phyloP scores from a whole-genome alignment of 2,329 filamentous ascomycete species.

The Exophiala sp. region DNA sequence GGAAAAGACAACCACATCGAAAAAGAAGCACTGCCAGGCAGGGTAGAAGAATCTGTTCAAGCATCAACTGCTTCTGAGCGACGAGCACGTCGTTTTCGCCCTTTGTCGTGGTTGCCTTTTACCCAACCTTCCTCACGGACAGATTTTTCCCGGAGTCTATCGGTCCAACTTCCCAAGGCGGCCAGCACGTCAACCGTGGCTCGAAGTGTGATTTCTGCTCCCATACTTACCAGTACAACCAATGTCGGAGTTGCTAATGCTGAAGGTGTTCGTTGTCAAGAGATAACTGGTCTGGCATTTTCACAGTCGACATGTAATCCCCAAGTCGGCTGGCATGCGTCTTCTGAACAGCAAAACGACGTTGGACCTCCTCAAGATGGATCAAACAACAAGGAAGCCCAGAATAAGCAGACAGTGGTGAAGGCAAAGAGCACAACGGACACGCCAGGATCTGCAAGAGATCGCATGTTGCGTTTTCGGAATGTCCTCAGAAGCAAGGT shows the following conservation, averaged over 20 bases:
- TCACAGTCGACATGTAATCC: conserved; percentile 14
- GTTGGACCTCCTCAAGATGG: neutral
- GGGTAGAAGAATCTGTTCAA: neutral
- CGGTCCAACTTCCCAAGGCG: conserved; percentile 22
- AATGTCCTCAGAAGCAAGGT: conserved; percentile 12
- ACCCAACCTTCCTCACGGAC: neutral
- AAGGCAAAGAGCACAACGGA: neutral
- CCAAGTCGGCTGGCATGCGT: conserved; percentile 12
- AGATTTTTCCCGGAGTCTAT: conserved; percentile 17
- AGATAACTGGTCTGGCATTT: conserved; percentile 18
- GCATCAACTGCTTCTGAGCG: conserved; percentile 4
- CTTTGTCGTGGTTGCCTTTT: conserved; percentile 27
- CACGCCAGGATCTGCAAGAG: conserved; percentile 2
- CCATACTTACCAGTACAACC: conserved; percentile 28
- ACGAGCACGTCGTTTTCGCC: conserved; percentile 11
- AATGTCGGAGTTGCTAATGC: conserved; percentile 25
- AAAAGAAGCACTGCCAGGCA: neutral
- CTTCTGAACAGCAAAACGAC: neutral
- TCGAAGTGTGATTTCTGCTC: conserved; percentile 26
- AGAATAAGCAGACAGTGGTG: neutral
- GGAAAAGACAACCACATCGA: neutral
- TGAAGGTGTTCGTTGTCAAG: conserved; percentile 25
- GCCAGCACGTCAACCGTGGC: conserved; percentile 25
- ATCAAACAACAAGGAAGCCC: neutral
- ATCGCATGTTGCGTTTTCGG: conserved; percentile 10